A percentile compares a stretch with the other conserved stretches of the same genome.
These are phyloP conservation scores for Fusarium goolgardi DNA, from an alignment of 2,329 filamentous ascomycete species.

Conservation along the genomic window DNA sequence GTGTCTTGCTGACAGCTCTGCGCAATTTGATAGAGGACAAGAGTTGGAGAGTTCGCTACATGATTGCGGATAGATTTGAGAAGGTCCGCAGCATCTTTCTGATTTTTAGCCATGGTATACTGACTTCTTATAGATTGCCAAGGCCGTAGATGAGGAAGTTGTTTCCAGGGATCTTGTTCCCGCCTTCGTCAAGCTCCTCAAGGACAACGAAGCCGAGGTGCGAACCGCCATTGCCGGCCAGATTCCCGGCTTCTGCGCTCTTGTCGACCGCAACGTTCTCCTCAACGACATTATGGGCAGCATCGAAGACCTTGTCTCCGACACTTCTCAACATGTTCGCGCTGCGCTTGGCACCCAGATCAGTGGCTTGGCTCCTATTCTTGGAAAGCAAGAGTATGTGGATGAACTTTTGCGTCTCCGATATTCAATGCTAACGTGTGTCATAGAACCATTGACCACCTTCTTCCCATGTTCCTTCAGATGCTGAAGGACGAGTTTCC, in stretches of 20 bases:
- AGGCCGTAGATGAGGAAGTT: constrained; percentile 97
- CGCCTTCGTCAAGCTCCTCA: constrained; percentile 95
- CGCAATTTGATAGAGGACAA: constrained; percentile 97
- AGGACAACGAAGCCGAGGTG: constrained; percentile 97
- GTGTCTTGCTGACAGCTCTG: constrained; percentile 88
- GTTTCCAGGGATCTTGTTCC: constrained; percentile 93
- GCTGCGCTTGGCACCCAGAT: constrained; percentile 96
- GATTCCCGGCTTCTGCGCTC: constrained; percentile 93
- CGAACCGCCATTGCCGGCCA: constrained; percentile 96
- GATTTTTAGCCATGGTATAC: constrained; percentile 49
- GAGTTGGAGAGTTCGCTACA: constrained; percentile 99
- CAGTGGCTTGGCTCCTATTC: constrained; percentile 93
- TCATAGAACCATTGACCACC: constrained; percentile 89
- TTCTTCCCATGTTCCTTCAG: constrained; percentile 97
- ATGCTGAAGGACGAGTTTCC: constrained; percentile 99
- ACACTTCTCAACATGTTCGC: constrained; percentile 95
- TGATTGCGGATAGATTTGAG: constrained; percentile 98
- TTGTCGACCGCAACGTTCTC: constrained; percentile 88
- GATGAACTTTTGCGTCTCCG: background rate
- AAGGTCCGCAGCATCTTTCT: constrained; percentile 66
- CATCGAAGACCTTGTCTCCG: constrained; percentile 94
- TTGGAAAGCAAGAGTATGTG: constrained; percentile 95
- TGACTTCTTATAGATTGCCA: constrained; percentile 77
- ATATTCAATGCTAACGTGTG: background rate
- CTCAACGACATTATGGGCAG: constrained; percentile 97